These are phyloP conservation scores for Trichomonascaceae sp. DNA, from an alignment of 1,139 yeast species.

Conservation along the genomic window DNA sequence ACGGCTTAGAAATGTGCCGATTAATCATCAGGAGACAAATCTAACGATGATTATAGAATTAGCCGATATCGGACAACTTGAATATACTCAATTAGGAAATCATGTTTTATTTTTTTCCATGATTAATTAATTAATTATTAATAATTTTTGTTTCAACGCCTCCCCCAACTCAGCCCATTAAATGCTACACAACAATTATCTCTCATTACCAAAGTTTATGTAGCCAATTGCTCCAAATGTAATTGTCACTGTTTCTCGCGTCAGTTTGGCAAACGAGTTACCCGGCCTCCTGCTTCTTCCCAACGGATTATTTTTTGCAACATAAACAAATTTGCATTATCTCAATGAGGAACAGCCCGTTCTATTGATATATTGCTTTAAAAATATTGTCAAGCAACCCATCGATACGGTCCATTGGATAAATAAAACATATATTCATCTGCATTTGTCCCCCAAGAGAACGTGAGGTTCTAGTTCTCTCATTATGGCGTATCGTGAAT, in stretches of 20 bases:
- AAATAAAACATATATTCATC: background rate
- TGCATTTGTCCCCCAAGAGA: background rate
- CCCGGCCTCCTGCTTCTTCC: background rate
- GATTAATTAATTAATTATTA: too few relatives aligned
- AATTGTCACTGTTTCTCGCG: background rate
- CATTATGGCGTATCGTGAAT: slow-evolving; percentile 8
- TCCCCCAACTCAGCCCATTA: background rate
- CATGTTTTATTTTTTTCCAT: background rate
- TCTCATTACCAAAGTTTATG: background rate
- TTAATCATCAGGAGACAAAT: background rate
- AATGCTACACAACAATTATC: too few relatives aligned
- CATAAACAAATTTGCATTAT: background rate
- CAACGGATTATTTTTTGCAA: background rate
- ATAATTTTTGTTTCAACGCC: too few relatives aligned
- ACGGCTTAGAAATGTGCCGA: background rate
- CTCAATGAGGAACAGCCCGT: background rate
- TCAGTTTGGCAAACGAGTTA: background rate
- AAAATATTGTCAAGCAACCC: background rate
- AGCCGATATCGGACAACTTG: background rate
- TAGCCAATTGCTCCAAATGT: background rate
- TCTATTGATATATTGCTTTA: background rate
- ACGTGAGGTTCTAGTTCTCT: background rate
- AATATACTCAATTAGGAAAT: background rate
- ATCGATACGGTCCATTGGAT: background rate
- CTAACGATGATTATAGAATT: background rate